Base-by-base conservation (phyloP, 2,329 filamentous ascomycete genomes). In the Bisporella sp. region DNA sequence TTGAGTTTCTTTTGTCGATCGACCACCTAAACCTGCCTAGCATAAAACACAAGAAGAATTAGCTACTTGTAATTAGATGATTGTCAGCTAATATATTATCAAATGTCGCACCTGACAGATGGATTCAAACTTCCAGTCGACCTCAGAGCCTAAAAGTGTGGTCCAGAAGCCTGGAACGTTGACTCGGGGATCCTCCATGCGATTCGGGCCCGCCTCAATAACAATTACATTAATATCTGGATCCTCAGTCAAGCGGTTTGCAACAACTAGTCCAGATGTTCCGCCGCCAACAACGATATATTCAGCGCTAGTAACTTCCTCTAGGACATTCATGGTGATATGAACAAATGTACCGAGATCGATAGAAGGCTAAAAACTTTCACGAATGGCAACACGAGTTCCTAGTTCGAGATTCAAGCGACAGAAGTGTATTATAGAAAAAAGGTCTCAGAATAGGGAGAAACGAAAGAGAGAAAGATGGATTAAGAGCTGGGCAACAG, bases 221-320 rank as follows among this genome's bases (percentile, higher is more conserved):
- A 55, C 41, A 32, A 55, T 29, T 5, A 55, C 44, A 33, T 43
- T 39, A 5, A 48, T 32, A 9, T 49, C 41, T 1, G 59, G 55
- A 52, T 70, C 62, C 51, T 71, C 69, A 12, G 59, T 64, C 12
- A 73, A 63, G 5, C 71, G 65, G 31, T 60, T 61, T 4, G 70
- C 71, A 9, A 73, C 59, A 1, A 69, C 65, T 1, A 72, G 62
- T 6, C 71, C 71, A 4, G 70, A 62, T 0, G 70, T 72, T 6
- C 71, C 71, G 5, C 70, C 71, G 8, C 71, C 70, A 6, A 71
- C 3, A 3, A 39, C 35, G 13, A 39, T 39, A 39, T 39, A 39
- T 2, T 39, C 35, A 9, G 35, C 35, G n/a, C n/a, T n/a, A n/a
- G n/a, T n/a, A n/a, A n/a, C n/a, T n/a, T n/a, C n/a, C n/a, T n/a